These are phyloP conservation scores for Arthroderma sp. DNA, from an alignment of 2,329 filamentous ascomycete species.

Conservation along the genomic window DNA sequence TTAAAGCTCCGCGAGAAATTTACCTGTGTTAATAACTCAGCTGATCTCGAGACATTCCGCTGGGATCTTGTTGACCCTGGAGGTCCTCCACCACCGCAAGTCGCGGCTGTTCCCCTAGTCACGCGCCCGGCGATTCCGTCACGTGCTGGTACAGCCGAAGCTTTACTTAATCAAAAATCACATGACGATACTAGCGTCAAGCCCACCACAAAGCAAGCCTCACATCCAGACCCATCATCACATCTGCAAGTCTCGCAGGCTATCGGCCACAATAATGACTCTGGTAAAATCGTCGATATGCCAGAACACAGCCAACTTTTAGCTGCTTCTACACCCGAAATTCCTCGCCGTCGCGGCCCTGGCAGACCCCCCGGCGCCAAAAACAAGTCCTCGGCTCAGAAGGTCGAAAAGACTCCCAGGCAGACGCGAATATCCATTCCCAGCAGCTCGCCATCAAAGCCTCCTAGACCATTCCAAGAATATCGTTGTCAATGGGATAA, in stretches of 20 bases:
- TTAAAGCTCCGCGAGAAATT: conserved; percentile 33
- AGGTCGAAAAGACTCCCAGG: not conserved
- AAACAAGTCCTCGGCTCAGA: conserved; percentile 12
- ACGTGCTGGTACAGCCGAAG: conserved; percentile 5
- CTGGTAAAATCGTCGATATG: too few relatives aligned
- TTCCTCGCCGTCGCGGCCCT: conserved; percentile 8
- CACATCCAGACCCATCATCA: too few relatives aligned
- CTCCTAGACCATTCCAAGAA: conserved; percentile 21
- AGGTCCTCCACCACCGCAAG: conserved; percentile 25
- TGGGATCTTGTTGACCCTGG: conserved; percentile 51
- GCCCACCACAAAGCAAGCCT: not conserved
- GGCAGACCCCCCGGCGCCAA: conserved; percentile 21
- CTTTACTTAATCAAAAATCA: conserved; percentile 5
- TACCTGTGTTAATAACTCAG: conserved; percentile 28
- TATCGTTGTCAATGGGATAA: conserved; percentile 46
- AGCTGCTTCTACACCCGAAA: conserved; percentile 1
- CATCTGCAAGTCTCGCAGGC: too few relatives aligned
- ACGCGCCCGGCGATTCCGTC: conserved; percentile 11
- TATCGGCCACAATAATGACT: too few relatives aligned
- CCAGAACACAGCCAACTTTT: too few relatives aligned
- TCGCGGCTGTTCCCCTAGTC: conserved; percentile 15
- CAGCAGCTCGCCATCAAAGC: conserved; percentile 1
- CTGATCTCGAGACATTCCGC: conserved; percentile 45
- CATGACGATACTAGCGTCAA: conserved; percentile 4
- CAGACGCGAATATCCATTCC: conserved; percentile 14